Conservation (phyloP, 2,329 filamentous ascomycete species). For the Clarireedia paspali region DNA sequence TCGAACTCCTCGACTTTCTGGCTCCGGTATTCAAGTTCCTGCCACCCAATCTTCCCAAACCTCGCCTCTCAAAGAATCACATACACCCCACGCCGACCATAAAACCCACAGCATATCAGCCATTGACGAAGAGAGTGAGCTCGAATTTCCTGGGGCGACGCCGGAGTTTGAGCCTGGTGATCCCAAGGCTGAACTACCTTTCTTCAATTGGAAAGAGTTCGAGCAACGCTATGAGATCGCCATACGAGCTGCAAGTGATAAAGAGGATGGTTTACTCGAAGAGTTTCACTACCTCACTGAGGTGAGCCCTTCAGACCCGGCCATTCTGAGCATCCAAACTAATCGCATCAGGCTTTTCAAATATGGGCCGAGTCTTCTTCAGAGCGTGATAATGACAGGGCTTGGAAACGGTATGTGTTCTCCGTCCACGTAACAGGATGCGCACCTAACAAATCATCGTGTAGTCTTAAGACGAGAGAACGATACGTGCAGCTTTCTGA, state of each 20-base stretch:
- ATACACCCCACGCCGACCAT: background rate
- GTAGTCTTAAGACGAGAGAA: constrained; percentile 69
- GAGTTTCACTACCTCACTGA: constrained; percentile 61
- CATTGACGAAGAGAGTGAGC: background rate
- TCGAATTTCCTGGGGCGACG: background rate
- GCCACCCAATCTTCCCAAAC: background rate
- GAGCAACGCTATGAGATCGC: constrained; percentile 59
- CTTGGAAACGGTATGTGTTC: constrained; percentile 58
- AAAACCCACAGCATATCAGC: background rate
- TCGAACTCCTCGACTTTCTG: background rate
- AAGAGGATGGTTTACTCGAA: constrained; percentile 57
- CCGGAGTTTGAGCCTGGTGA: background rate
- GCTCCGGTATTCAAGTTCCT: constrained; percentile 1
- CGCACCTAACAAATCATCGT: background rate
- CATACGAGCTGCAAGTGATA: constrained; percentile 52
- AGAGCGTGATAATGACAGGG: constrained; percentile 66
- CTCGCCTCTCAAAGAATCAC: constrained; percentile 4
- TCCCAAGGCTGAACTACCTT: background rate
- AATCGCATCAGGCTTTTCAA: constrained; percentile 59
- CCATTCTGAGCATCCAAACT: background rate
- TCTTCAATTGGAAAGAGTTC: constrained; percentile 71
- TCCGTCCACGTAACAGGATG: background rate
- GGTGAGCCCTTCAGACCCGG: constrained; percentile 10
- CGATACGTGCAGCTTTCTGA: constrained; percentile 70
- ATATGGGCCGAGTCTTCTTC: constrained; percentile 70